phyloP scores from a whole-genome alignment of 257 asterid species.

The Ballota nigra region DNA sequence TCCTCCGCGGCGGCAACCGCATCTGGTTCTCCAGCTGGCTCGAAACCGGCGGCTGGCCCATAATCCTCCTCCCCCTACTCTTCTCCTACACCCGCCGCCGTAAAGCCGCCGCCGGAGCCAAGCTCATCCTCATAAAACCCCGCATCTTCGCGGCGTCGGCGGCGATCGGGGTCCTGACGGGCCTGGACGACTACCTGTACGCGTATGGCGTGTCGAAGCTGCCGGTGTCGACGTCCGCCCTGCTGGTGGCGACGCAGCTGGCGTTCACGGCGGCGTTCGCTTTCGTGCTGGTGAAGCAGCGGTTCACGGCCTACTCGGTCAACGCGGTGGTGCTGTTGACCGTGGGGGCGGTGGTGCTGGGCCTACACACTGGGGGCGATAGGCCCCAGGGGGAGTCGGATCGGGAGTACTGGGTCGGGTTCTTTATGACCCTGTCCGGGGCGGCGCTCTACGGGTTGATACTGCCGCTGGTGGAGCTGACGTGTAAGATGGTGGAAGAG shows the following conservation, averaged over 20 bases:
- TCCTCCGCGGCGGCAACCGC: slow-evolving; percentile 1
- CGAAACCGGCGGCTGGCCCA: slow-evolving; percentile 39
- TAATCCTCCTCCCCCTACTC: slow-evolving; percentile 38
- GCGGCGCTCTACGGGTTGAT: slow-evolving; percentile 41
- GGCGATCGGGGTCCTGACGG: slow-evolving; percentile 35
- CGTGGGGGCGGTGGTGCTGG: slow-evolving; percentile 32
- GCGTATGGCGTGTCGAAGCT: slow-evolving; percentile 6
- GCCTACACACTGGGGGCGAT: slow-evolving; percentile 23
- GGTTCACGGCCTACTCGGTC: slow-evolving; percentile 16
- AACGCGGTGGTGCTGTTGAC: slow-evolving; percentile 27
- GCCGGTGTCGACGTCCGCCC: slow-evolving; percentile 14
- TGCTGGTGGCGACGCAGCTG: slow-evolving; percentile 22
- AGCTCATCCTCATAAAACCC: slow-evolving; percentile 26
- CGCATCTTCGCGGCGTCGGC: slow-evolving; percentile 24
- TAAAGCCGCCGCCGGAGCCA: not conserved
- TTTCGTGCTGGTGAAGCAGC: slow-evolving; percentile 1
- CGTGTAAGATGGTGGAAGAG: slow-evolving; percentile 22
- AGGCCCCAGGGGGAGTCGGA: slow-evolving; percentile 25
- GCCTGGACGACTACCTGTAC: slow-evolving; percentile 35
- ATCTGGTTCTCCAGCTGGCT: slow-evolving; percentile 25
- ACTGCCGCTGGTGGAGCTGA: slow-evolving; percentile 43
- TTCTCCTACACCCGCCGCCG: slow-evolving; percentile 35
- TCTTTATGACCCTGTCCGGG: slow-evolving; percentile 35
- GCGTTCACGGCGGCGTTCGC: slow-evolving; percentile 19
- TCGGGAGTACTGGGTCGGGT: slow-evolving; percentile 23